Evolutionary conservation across 768 basidiomycete genomes (phyloP).

Genomic region (Termitomyces eurrhizus): DNA sequence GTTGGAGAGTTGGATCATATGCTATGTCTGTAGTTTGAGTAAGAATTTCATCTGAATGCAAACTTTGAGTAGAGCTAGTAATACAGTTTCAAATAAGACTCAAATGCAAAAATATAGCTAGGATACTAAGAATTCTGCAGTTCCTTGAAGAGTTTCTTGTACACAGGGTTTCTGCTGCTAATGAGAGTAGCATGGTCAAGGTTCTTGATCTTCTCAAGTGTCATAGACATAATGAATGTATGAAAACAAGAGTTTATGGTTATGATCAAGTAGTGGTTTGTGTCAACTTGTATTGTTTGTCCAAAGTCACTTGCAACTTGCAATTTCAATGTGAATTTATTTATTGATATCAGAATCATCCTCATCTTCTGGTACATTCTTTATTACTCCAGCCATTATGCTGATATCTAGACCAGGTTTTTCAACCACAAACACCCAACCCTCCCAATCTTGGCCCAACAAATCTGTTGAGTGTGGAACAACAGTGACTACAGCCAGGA

Average conservation of each 20-base stretch:
- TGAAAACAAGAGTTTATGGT: background rate
- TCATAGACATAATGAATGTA: constrained; percentile 4
- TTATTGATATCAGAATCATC: no score
- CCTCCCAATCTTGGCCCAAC: constrained; percentile 10
- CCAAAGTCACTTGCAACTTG: no score
- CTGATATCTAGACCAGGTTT: constrained; percentile 16
- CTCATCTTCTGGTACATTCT: no score
- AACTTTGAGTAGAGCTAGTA: background rate
- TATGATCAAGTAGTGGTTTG: background rate
- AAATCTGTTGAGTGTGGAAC: constrained; percentile 12
- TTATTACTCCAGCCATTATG: constrained; percentile 9
- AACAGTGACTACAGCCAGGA: constrained; percentile 13
- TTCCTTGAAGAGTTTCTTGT: background rate
- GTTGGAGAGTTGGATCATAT: background rate
- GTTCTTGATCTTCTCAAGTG: constrained; percentile 7
- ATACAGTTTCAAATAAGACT: background rate
- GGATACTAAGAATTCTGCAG: background rate
- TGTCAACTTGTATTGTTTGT: background rate
- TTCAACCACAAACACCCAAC: constrained; percentile 14
- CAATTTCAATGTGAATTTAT: no score
- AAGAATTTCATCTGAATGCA: background rate
- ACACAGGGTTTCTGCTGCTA: background rate
- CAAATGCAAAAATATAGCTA: background rate
- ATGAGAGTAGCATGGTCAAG: constrained; percentile 15
- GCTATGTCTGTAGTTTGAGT: background rate